Base-by-base conservation (phyloP, 176 grass and related monocot species). In the Carex scoparia region DNA sequence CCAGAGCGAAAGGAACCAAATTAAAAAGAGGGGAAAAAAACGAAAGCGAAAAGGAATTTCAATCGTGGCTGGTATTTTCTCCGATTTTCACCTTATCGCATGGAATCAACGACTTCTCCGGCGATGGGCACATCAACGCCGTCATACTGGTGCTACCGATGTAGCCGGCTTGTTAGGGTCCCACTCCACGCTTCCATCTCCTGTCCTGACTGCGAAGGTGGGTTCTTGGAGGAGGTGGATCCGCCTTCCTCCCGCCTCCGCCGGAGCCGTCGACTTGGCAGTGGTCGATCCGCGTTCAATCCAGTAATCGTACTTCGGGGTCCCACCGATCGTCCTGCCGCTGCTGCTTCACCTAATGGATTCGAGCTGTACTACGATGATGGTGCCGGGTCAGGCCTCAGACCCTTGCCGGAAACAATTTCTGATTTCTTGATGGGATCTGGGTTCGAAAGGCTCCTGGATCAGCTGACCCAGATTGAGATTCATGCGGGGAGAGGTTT, bases 331-430 rank as follows among this genome's bases (percentile, higher is more conserved):
- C 81, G 81, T 60, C 76, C 76, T 32, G 42, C 85, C 1, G 74
- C 75, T 1, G 60, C 89, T 14, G 74, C 74, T 58, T 84, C 87
- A 0, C 51, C 78, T 0, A 89, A 80, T 56, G 94, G 74, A 80
- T 99, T 99, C 81, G 97, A 99, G 88, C 88, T 99, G 14, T 99
- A 91, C 88, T 99, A 99, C 84, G 97, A 99, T 69, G 91, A 99
- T 59, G 97, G 97, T 10, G 91, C 91, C 0, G 97, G 97, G 0
- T 96, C 91, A 0, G 93, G 97, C 1, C 90, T 99, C 7, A 91
- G 97, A 54, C 97, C 96, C 2, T 88, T 96, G 7, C 97, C 97
- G 0, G 93, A 95, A 37, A 94, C 81, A 80, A 99, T 99, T 86
- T 99, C 93, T 0, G 93, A 99, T 81, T 99, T 99, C 82, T 81